Base-by-base conservation (phyloP, 2,329 filamentous ascomycete genomes). In the Chlorencoelia australis region DNA sequence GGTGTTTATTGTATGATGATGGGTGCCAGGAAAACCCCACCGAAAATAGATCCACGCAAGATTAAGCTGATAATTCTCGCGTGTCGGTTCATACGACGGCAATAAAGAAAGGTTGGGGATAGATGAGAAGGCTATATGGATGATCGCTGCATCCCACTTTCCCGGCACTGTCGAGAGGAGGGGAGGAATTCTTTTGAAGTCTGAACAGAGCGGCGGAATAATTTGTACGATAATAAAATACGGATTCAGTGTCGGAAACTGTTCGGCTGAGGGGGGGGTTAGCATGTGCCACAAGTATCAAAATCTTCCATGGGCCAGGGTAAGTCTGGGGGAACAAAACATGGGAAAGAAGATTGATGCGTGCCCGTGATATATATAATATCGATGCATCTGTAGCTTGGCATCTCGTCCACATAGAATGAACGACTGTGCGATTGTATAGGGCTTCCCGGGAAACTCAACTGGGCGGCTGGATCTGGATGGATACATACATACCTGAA, bases 51-150 rank as follows among this genome's bases (percentile, higher is more conserved):
- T 39, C n/a, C 16, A 39, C 17, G 15, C 28, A 31, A 35, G 14
- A 35, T 39, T 39, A 16, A 34, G 36, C 36, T 39, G 28, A 39
- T 30, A 31, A 26, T 31, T 35, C 29, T 25, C 11, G 25, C 31
- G n/a, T n/a, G n/a, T n/a, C n/a, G n/a, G n/a, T 39, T 39, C 36
- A 39, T 22, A 39, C 34, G 31, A 35, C 36, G 36, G 30, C 34
- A 39, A 34, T 31, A 39, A 34, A 17, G 30, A 38, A 19, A 22
- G 25, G 22, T 24, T 16, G 35, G 13, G 15, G 17, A 25, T 21
- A 20, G 7, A 30, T 20, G n/a, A n/a, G n/a, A n/a, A 29, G 36
- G 31, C 36, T 22, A 13, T 39, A 39, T 39, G 30, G 36, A 35
- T 30, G 36, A 30, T 34, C 30, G 18, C 24, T 39, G 36, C 18